Conservation (phyloP, 345 rosid genomes). For the Eutrema yunnanense region DNA sequence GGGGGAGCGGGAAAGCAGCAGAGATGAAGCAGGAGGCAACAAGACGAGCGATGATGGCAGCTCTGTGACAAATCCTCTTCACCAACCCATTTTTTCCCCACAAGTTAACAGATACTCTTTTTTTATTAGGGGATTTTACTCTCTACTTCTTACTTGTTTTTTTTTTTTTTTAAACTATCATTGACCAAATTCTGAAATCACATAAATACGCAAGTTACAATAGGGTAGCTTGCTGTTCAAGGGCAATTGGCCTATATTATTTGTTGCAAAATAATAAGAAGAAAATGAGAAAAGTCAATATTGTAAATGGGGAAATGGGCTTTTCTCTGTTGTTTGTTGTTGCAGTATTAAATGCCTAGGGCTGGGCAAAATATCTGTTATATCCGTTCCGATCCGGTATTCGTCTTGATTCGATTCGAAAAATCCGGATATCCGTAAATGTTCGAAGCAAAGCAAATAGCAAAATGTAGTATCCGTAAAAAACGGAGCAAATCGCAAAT, state of each 20-base stretch:
- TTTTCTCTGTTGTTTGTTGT: background rate
- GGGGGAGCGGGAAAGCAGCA: constrained; percentile 89
- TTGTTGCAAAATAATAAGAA: background rate
- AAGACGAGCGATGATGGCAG: constrained; percentile 64
- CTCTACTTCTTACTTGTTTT: no score
- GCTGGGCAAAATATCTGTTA: no score
- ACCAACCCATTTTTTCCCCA: background rate
- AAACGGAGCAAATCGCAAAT: no score
- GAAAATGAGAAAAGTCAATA: background rate
- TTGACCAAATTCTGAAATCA: background rate
- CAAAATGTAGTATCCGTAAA: no score
- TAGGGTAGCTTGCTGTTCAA: background rate
- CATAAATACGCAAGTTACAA: background rate
- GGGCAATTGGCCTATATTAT: background rate
- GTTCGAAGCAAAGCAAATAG: no score
- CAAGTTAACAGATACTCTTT: background rate
- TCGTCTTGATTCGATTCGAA: no score
- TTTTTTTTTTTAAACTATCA: background rate
- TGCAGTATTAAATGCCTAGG: background rate
- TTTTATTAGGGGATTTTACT: no score
- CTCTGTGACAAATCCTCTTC: constrained; percentile 38
- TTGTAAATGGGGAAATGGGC: constrained; percentile 19
- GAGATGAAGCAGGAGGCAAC: constrained; percentile 79
- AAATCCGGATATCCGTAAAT: no score
- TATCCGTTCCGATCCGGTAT: no score